Percentiles rank a stretch among this genome's conserved stretches.
These are phyloP conservation scores for Pyrenochaeta sp. DNA, from an alignment of 2,329 filamentous ascomycete genomes.

Conservation along the genomic window DNA sequence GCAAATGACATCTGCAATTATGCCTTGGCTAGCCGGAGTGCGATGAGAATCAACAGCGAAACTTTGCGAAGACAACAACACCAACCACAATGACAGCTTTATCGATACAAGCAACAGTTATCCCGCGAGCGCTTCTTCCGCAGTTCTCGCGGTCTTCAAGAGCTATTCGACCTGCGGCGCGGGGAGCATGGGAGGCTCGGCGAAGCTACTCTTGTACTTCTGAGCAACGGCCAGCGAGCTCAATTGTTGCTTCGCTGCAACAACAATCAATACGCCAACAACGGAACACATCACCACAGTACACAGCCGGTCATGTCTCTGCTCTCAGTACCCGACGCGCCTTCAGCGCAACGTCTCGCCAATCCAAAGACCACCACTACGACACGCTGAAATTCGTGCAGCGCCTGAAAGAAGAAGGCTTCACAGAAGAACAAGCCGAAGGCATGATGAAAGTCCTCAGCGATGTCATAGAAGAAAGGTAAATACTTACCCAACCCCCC, in stretches of 20 bases:
- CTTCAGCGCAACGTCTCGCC: conserved; percentile 73
- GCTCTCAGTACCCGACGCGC: conserved; percentile 27
- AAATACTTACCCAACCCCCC: no score
- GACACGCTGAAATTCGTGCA: conserved; percentile 98
- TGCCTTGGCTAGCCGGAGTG: conserved; percentile 21
- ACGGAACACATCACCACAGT: conserved; percentile 10
- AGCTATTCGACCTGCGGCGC: conserved; percentile 27
- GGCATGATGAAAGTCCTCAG: conserved; percentile 99
- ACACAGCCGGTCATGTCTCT: conserved; percentile 7
- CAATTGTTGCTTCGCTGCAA: conserved; percentile 13
- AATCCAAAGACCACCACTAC: conserved; percentile 86
- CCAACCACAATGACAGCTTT: conserved; percentile 37
- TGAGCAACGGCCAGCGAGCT: conserved; percentile 16
- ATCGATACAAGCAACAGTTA: conserved; percentile 31
- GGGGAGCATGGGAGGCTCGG: conserved; percentile 20
- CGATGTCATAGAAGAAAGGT: conserved; percentile 96
- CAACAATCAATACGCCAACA: conserved; percentile 9
- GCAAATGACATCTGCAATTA: conserved; percentile 26
- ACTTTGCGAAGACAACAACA: conserved; percentile 14
- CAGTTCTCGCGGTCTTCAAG: conserved; percentile 45
- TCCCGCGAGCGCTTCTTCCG: conserved; percentile 50
- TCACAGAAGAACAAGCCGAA: conserved; percentile 92
- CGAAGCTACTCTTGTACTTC: conserved; percentile 19
- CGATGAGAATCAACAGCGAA: conserved; percentile 12
- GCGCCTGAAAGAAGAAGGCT: conserved; percentile 85